Evolutionary conservation across 2,329 filamentous ascomycete species (phyloP).

Genomic region (Cadophora malorum): DNA sequence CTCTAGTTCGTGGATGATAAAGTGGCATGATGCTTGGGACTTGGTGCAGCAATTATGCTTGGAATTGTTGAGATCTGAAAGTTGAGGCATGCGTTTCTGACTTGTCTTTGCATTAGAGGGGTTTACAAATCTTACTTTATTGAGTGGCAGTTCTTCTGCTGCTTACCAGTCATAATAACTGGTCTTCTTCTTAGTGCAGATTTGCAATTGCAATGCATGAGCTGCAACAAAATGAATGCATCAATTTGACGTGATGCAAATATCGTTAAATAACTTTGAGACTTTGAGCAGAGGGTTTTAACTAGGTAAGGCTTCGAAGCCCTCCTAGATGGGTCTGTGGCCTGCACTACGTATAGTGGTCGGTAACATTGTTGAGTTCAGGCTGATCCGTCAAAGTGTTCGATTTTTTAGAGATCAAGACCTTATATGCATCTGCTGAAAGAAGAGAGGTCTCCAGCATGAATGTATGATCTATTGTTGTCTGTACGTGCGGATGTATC

Average conservation of each 20-base stretch:
- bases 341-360: no score
- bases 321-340: no score
- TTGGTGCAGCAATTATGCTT: neutral
- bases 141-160: neutral
- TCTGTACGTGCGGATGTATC: no score
- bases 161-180: neutral
- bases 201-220: neutral
- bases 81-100: neutral
- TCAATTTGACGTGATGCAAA: neutral
- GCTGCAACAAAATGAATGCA: neutral
- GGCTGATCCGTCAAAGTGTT: no score
- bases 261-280: no score
- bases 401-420: no score
- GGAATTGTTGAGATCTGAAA: neutral
- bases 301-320: no score
- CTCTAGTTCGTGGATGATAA: neutral
- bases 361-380: no score
- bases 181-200: neutral
- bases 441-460: no score
- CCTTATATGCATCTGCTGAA: no score
- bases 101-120: neutral
- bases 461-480: no score
- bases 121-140: neutral
- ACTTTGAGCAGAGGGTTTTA: no score
- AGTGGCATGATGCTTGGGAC: slow-evolving; percentile 1